A percentile compares a stretch with the other conserved stretches of the same genome.
These are phyloP conservation scores for Rhodotorula toruloides DNA, from an alignment of 768 basidiomycete genomes.

Conservation along the genomic window DNA sequence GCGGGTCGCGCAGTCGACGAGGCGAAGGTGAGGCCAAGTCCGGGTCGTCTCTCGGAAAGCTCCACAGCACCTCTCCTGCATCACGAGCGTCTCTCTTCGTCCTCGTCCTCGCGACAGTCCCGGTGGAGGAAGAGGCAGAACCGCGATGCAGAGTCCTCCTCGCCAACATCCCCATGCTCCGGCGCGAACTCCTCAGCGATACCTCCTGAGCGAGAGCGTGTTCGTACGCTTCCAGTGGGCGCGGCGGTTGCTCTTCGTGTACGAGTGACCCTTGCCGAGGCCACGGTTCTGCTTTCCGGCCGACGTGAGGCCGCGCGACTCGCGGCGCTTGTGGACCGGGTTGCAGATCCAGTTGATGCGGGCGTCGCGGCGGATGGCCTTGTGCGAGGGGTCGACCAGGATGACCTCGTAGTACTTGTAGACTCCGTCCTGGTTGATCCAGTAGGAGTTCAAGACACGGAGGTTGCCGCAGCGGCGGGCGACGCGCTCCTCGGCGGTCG, in stretches of 20 bases:
- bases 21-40: no score
- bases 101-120: not conserved
- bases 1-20: no score
- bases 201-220: conserved; percentile 46
- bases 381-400: conserved; percentile 90
- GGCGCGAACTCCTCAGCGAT: conserved; percentile 37
- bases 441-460: conserved; percentile 96
- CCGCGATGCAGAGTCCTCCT: no score
- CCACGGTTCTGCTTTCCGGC: conserved; percentile 89
- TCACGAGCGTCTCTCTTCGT: no score
- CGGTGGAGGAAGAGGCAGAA: no score
- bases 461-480: conserved; percentile 93
- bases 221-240: conserved; percentile 2
- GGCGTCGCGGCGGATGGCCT: conserved; percentile 88
- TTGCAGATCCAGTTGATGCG: conserved; percentile 94
- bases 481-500: conserved; percentile 95
- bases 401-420: conserved; percentile 90
- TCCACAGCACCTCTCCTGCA: no score
- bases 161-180: not conserved
- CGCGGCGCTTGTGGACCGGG: conserved; percentile 97
- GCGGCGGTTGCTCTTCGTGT: not conserved
- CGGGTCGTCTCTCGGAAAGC: no score
- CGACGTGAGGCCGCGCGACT: conserved; percentile 93
- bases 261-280: not conserved
- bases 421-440: conserved; percentile 66